Evolutionary conservation across 2,329 filamentous ascomycete genomes (phyloP), one percentile per base, ranked within the genome.

Genomic region (Xylariaceae sp.): DNA sequence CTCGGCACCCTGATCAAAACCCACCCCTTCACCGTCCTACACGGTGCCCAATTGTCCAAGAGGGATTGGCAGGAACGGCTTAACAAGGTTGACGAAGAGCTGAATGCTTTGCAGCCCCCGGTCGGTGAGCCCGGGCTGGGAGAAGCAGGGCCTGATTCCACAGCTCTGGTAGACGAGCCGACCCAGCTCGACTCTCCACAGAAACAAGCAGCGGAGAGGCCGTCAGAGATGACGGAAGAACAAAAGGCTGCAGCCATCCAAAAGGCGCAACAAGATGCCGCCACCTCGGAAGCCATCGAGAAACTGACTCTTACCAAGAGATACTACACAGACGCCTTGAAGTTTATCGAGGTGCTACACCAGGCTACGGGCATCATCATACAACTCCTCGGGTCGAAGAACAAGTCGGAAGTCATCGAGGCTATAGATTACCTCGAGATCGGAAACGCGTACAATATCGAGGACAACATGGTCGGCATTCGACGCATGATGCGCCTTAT

Each of bases 351-450:
- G 46, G 84, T 94, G 5, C 71, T 98, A 15, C 87, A 96, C 50
- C 78, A 83, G 9, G 86, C 87, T 15, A 94, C 88, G 1, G 74
- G 75, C 7, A 80, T 81, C 2, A 82, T 97, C 23, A 88, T 84
- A 47, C 90, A 96, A 62, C 73, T 98, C 13, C 74, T 98, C 3
- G 87, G 88, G 5, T 94, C 92, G 19, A 87, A 86, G 57, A 98
- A 98, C 70, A 98, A 98, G 72, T 95, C 87, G 53, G 92, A 98
- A 61, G 86, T 97, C 17, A 95, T 98, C 46, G 94, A 98, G 62
- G 92, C 94, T 12, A 98, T 98, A 81, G 92, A 98, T 60, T 98
- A 94, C 65, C 94, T 98, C 52, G 88, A 94, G 52, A 80, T 95
- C 31, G 84, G 92, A 31, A 89, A 98, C 60, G 90, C 89, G 5